Base-by-base conservation (phyloP, 108 stramenopile genomes). In the Epithemia pelagica region DNA sequence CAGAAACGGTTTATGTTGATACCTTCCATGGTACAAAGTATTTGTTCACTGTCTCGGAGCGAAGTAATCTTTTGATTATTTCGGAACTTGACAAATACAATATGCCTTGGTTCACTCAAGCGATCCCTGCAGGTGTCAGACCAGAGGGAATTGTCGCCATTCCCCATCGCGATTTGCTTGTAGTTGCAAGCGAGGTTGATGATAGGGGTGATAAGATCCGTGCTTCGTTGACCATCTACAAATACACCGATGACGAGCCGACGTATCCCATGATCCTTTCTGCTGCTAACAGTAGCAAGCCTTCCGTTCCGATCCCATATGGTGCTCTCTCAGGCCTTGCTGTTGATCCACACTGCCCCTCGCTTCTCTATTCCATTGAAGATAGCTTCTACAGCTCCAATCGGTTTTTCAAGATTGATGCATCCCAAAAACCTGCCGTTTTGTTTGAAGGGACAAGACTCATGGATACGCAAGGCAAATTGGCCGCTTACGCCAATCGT, bases 31-130 rank as follows among this genome's bases (percentile, higher is more conserved):
- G 68, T 1, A 64, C 52, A 32, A 57, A 69, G 1, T 62, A 63
- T 58, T 59, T 83, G 7, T 87, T 91, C 68, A 80, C 87, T 32
- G 51, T 66, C 21, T 73, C 82, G 31, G 89, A 91, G 62, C 75
- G 89, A 56, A 65, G 79, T 18, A 72, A 61, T 57, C 61, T 86
- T 18, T 61, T 82, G 51, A 74, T 86, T 60, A 82, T 86, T 2
- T 87, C 74, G 58, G 62, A 66, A 53, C 53, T 69, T 1, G 37
- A 46, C 28, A 46, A 46, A 15, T 10, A 46, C 37, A 46, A 15
- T 46, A 10, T 46, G 5, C 73, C 80, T 15, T 52, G 59, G 46
- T 83, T 78, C 30, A 53, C 66, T 22, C 86, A 90, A 66, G 76
- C 77, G 22, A 75, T 90, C 24, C 89, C 89, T 18, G 31, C 75